phyloP scores from a whole-genome alignment of 2,329 filamentous ascomycete species.

The Pyrenochaeta sp. region DNA sequence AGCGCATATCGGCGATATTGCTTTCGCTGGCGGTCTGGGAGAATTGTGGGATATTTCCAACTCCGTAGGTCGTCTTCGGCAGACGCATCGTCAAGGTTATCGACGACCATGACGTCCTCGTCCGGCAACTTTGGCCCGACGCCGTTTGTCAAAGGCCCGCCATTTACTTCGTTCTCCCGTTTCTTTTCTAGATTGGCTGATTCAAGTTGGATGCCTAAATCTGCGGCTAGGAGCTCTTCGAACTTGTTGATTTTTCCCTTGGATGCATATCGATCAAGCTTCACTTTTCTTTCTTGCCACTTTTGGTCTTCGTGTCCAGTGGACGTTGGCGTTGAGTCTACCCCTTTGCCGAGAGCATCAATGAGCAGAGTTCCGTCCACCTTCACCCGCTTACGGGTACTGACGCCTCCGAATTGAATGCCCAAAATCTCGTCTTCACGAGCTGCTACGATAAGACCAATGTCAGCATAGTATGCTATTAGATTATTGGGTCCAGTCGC shows the following conservation, averaged over 20 bases:
- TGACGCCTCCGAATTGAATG: conserved; percentile 61
- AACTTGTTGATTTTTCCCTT: conserved; percentile 52
- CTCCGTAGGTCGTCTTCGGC: conserved; percentile 47
- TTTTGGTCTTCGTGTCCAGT: conserved; percentile 23
- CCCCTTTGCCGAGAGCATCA: conserved; percentile 76
- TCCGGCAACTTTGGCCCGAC: conserved; percentile 26
- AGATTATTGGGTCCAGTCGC: conserved; percentile 44
- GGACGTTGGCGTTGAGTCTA: conserved; percentile 30
- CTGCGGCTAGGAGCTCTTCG: conserved; percentile 50
- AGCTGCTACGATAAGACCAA: conserved; percentile 72
- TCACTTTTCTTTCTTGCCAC: conserved; percentile 39
- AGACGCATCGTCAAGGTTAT: conserved; percentile 23
- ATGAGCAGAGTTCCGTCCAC: conserved; percentile 67
- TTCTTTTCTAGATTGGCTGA: conserved; percentile 23
- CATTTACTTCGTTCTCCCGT: conserved; percentile 28
- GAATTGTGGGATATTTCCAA: conserved; percentile 56
- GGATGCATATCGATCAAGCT: conserved; percentile 48
- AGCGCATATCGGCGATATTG: conserved; percentile 73
- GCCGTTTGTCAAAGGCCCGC: conserved; percentile 32
- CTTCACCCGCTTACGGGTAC: conserved; percentile 48
- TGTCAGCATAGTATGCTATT: conserved; percentile 67
- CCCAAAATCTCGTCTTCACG: conserved; percentile 71
- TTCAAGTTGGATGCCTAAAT: conserved; percentile 48
- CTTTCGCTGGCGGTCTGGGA: conserved; percentile 57
- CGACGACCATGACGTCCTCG: conserved; percentile 23